Evolutionary conservation across 164 flowering plant genomes (phyloP), one percentile per base, ranked within the genome.

Genomic region (Aristolochia californica): DNA sequence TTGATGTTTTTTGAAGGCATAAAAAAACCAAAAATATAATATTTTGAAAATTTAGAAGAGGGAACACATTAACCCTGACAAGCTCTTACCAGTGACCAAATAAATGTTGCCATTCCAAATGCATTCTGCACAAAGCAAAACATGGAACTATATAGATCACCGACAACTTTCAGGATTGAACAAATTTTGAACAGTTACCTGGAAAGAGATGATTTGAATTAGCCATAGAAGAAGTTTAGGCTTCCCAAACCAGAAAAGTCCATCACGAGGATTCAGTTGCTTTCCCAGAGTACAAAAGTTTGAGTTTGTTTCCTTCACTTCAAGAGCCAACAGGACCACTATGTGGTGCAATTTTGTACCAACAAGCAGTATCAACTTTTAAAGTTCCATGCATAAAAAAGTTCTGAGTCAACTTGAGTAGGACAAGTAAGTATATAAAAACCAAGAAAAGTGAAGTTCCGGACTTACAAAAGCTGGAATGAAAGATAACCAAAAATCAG

Each of bases 171-270:
- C 14, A 2, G 14, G 2, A 34, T 18, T 15, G 38, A 38, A 10
- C 22, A 55, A 24, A 1, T 21, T 24, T 25, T 24, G 27, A 30
- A 53, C 57, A 10, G 64, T 64, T 23, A 87, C 97, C 81, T 83
- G 95, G 57, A 87, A 90, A 13, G 94, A 79, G 64, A 90, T 77
- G 15, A 82, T 62, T 60, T 87, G 95, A 58, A 90, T 85, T 22
- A 85, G 60, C 67, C 72, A 55, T 66, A 85, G 70, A 40, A 91
- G 73, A 63, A 85, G 70, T 66, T 63, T 73, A 18, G 97, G 97
- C 69, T 62, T 85, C 62, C 88, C 81, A 73, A 87, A 81, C 97
- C 97, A 91, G 72, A 91, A 91, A 27, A 91, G 85, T 64, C 80
- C 91, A 69, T 91, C 97, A 49, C 94, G 81, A 26, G 83, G 83